Evolutionary conservation across 345 rosid species (phyloP), one percentile per base, ranked within the genome.

Genomic region (Aquilaria yunnanensis): DNA sequence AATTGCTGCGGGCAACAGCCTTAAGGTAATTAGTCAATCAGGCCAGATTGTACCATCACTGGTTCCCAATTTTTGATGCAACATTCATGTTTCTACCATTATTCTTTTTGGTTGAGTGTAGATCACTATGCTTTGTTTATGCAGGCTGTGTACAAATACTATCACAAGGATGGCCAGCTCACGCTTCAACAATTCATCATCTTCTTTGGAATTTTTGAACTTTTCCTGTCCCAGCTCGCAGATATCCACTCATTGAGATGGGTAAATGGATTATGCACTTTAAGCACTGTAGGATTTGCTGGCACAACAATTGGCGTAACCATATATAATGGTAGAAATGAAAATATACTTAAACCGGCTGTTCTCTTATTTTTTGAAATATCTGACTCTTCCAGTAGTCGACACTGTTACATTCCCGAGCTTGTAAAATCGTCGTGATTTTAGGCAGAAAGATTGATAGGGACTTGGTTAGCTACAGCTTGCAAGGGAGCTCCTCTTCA

Each of bases 1-100:
- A 81, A 80, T 74, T 60, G 83, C 85, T 45, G 80, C 83, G 32
- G 87, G 84, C 6, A 80, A 79, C 72, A 75, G 87, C 68, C 79
- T 83, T 31, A 83, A 75, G 78, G 84, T 79, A 23, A 23, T 23
- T 12, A 29, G 72, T 60, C 62, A 56, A 37, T 23, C 37, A 62
- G n/a, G 23, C 47, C 47, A 5, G 23, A 9, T 11, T n/a, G 41
- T 65, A 46, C 65, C 23, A 0, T 23, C 23, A 23, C 50, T n/a
- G 16, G 57, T n/a, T 12, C 8, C 33, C 30, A 52, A 45, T 3
- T n/a, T 32, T 45, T 63, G 37, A 13, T 23, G 14, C 45, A 34
- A 59, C 29, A 2, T 51, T 10, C 14, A 51, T 62, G 43, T 52
- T n/a, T 43, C 49, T 6, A 2, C 1, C 9, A 14, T 23, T 23